Evolutionary conservation across 805 yeast species (phyloP).

Genomic region (Kuraishia hungarica): DNA sequence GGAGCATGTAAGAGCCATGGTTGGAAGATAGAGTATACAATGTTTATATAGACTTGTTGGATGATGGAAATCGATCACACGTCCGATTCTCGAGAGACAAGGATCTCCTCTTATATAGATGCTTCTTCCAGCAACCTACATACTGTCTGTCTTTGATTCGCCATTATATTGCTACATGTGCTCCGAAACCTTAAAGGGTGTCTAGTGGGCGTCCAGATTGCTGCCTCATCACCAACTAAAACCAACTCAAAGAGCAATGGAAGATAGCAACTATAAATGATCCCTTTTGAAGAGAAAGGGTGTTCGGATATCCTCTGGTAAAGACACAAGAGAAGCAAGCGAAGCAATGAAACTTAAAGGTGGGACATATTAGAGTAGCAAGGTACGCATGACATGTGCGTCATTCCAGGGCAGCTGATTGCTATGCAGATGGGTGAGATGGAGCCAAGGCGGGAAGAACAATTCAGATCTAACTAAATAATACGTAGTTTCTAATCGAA

Average conservation of each 20-base stretch:
- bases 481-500: too few species aligned
- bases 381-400: neutral
- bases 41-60: too few species aligned
- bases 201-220: neutral
- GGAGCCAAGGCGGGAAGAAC: too few species aligned
- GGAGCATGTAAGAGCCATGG: constrained; percentile 38
- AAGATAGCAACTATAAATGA: neutral
- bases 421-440: neutral
- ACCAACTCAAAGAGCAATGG: neutral
- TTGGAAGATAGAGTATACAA: constrained; percentile 1
- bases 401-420: neutral
- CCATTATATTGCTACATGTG: neutral
- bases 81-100: neutral
- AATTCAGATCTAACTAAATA: too few species aligned
- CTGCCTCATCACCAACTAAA: neutral
- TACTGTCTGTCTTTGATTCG: too few species aligned
- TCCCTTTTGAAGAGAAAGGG: too few species aligned
- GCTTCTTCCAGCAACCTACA: neutral
- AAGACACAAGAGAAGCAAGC: neutral
- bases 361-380: neutral
- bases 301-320: too few species aligned
- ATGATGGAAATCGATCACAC: too few species aligned
- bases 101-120: neutral
- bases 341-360: neutral
- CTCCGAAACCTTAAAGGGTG: neutral